phyloP scores from a whole-genome alignment of 2,329 filamentous ascomycete genomes.

The Ophiostoma fasciatum region DNA sequence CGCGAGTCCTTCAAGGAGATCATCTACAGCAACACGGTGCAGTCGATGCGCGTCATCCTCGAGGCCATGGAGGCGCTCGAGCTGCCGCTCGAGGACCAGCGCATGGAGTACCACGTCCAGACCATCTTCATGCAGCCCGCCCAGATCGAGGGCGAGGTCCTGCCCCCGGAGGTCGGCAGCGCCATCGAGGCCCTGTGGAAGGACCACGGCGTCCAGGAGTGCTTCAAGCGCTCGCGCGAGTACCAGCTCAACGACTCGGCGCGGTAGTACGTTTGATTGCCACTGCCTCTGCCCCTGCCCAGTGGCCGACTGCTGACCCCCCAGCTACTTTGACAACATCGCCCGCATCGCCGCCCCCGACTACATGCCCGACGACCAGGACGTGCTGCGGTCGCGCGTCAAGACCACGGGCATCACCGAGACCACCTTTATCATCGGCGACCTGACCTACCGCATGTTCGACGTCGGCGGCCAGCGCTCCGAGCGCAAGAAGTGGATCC shows the following conservation, averaged over 20 bases:
- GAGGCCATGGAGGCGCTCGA: slow-evolving; percentile 56
- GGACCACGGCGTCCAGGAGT: slow-evolving; percentile 82
- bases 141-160: slow-evolving; percentile 87
- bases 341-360: slow-evolving; percentile 79
- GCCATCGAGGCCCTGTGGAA: slow-evolving; percentile 90
- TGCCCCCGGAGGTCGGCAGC: slow-evolving; percentile 86
- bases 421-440: slow-evolving; percentile 88
- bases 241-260: slow-evolving; percentile 95
- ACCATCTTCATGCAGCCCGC: slow-evolving; percentile 98
- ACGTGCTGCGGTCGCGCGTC: slow-evolving; percentile 88
- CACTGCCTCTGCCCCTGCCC: neutral
- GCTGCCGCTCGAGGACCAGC: slow-evolving; percentile 76
- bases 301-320: neutral
- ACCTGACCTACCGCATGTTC: slow-evolving; percentile 94
- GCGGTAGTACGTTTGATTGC: slow-evolving; percentile 52
- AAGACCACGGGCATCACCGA: slow-evolving; percentile 97
- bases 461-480: slow-evolving; percentile 92
- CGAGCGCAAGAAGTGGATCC: slow-evolving; percentile 98
- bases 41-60: slow-evolving; percentile 55
- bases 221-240: slow-evolving; percentile 88
- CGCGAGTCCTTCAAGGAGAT: slow-evolving; percentile 57
- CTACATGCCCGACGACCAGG: slow-evolving; percentile 90
- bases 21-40: slow-evolving; percentile 56
- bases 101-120: slow-evolving; percentile 93
- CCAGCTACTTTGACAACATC: slow-evolving; percentile 90